These are phyloP conservation scores for Curvularia lunata DNA, from an alignment of 2,329 filamentous ascomycete genomes.

Conservation along the genomic window DNA sequence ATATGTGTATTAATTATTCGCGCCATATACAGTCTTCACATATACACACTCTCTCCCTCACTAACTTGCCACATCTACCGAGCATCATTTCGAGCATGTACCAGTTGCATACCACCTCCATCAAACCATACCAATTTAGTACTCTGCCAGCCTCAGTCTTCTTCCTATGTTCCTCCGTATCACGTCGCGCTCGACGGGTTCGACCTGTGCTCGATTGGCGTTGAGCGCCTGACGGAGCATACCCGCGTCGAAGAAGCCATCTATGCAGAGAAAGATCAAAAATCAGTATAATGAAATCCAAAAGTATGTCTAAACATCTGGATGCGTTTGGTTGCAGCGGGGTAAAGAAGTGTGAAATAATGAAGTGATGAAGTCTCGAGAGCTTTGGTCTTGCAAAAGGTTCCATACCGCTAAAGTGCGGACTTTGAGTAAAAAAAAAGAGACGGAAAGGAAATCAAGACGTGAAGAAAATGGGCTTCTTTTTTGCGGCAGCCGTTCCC, in stretches of 20 bases:
- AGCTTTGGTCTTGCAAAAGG: neutral
- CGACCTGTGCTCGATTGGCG: slow-evolving; percentile 60
- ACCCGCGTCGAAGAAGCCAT: slow-evolving; percentile 96
- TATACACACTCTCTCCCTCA: neutral
- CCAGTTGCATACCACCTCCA: neutral
- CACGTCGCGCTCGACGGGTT: slow-evolving; percentile 63
- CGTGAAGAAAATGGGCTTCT: slow-evolving; percentile 28
- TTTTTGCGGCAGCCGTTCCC: slow-evolving; percentile 31
- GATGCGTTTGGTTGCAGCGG: neutral
- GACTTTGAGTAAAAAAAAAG: neutral
- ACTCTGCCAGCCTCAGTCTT: slow-evolving; percentile 73
- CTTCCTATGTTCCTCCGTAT: slow-evolving; percentile 74
- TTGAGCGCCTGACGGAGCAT: slow-evolving; percentile 91
- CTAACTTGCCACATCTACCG: neutral
- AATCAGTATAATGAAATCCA: slow-evolving; percentile 34
- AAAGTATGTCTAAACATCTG: neutral
- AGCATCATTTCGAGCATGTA: neutral
- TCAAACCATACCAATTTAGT: slow-evolving; percentile 51
- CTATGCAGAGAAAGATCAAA: slow-evolving; percentile 56
- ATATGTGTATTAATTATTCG: neutral
- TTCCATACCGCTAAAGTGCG: neutral
- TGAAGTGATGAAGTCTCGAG: slow-evolving; percentile 9
- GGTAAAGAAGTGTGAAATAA: neutral
- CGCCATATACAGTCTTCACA: neutral
- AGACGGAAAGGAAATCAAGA: slow-evolving; percentile 9